Evolutionary conservation across 1,139 yeast species (phyloP), one percentile per base, ranked within the genome.

Genomic region (Suhomyces chickasaworum): DNA sequence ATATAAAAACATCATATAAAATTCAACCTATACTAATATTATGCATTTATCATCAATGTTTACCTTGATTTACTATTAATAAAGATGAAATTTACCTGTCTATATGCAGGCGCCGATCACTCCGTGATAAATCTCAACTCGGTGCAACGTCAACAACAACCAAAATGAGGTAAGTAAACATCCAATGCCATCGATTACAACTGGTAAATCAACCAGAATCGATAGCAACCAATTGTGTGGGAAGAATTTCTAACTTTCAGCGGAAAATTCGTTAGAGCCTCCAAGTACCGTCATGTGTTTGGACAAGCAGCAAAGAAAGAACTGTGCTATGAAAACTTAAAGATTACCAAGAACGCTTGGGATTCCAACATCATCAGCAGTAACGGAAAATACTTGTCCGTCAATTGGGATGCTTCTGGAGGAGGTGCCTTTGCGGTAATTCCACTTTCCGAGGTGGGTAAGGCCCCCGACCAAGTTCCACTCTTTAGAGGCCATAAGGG

Each of bases 391-490:
- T 93, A 81, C 61, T 69, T 93, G 34, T 78, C 97, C 0, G 87
- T 89, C 51, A 90, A 89, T 65, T 90, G 97, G 97, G 90, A 89
- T 51, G 78, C 97, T 17, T 86, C 95, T 7, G 98, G 98, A 37
- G 98, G 98, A 52, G 99, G 99, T 45, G 95, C 98, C 0, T 91
- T 93, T 73, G 97, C 96, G 1, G 86, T 93, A 13, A 83, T 93
- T 47, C 99, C 99, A 1, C 72, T 89, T 25, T 62, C 66, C 8
- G 97, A 91, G 65, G 85, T 82, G 16, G 98, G 98, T n/a, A 93
- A 90, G 65, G 84, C 93, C 8, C 98, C 97, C 5, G 99, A 93
- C 59, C 82, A 86, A 50, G 93, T 90, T 40, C 93, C 98, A 2
- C 77, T 93, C 56, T 93, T 91, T 66, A 81, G 97, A 59, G 99